Evolutionary conservation across 2,329 filamentous ascomycete species (phyloP).

Genomic region (Didymella pomorum): DNA sequence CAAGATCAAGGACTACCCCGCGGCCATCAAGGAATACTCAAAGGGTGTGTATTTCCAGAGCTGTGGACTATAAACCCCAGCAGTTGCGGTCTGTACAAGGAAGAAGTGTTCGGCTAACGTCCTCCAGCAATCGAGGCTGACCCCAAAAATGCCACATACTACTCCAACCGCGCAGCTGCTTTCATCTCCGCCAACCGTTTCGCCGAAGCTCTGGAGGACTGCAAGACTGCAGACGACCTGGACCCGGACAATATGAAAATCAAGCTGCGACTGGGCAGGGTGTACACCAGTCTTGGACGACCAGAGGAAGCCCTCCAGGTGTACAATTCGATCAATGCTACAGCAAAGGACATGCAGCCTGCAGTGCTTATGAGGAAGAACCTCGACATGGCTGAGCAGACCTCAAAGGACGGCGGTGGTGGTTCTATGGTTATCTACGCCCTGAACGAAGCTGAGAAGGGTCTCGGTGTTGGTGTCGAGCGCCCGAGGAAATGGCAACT

Average conservation of each 20-base stretch:
- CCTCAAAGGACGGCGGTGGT: conserved; percentile 75
- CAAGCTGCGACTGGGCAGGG: conserved; percentile 83
- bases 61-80: background rate
- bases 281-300: conserved; percentile 86
- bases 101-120: conserved; percentile 30
- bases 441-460: conserved; percentile 86
- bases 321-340: conserved; percentile 80
- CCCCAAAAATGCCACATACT: conserved; percentile 85
- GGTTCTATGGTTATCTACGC: conserved; percentile 93
- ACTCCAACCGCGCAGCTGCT: conserved; percentile 93
- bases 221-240: conserved; percentile 79
- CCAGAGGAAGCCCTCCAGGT: conserved; percentile 87
- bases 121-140: conserved; percentile 82
- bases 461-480: conserved; percentile 75
- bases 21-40: conserved; percentile 90
- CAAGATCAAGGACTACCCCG: conserved; percentile 88
- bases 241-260: conserved; percentile 90
- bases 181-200: conserved; percentile 89
- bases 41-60: conserved; percentile 72
- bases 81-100: background rate
- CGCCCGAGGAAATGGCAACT: conserved; percentile 93
- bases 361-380: conserved; percentile 86
- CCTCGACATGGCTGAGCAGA: conserved; percentile 79
- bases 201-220: conserved; percentile 83
- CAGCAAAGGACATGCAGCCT: conserved; percentile 83